Percentiles rank a stretch among this genome's conserved stretches.
These are phyloP conservation scores for Xylaria sp. DNA, from an alignment of 2,329 filamentous ascomycete genomes.

Conservation along the genomic window DNA sequence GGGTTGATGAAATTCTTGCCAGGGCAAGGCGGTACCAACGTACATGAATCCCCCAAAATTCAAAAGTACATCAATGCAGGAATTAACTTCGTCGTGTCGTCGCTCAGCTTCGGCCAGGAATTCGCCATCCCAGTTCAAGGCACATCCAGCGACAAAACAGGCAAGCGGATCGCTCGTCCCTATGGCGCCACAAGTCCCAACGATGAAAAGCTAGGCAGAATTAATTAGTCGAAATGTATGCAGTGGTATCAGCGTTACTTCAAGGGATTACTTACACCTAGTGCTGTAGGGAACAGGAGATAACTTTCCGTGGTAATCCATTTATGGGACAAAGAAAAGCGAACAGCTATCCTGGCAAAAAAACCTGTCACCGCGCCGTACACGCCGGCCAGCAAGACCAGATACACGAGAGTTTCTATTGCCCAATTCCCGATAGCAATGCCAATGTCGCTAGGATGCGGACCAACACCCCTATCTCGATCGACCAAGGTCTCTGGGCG, in stretches of 20 bases:
- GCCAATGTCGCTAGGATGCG: constrained; percentile 62
- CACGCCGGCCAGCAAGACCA: constrained; percentile 62
- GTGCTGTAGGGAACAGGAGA: constrained; percentile 61
- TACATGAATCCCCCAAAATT: constrained; percentile 72
- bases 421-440: constrained; percentile 66
- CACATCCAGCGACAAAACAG: constrained; percentile 68
- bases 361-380: constrained; percentile 65
- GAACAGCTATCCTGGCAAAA: constrained; percentile 58
- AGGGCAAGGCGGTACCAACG: constrained; percentile 65
- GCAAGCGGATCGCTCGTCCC: constrained; percentile 70
- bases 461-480: constrained; percentile 53
- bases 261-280: constrained; percentile 52
- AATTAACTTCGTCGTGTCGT: constrained; percentile 70
- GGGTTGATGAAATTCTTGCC: constrained; percentile 64
- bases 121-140: constrained; percentile 70
- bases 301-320: constrained; percentile 68
- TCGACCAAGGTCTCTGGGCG: constrained; percentile 43
- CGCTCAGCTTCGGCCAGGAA: constrained; percentile 65
- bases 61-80: constrained; percentile 65
- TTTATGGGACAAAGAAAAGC: constrained; percentile 55
- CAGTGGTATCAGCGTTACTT: background rate
- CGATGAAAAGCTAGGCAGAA: constrained; percentile 60
- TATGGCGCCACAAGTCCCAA: constrained; percentile 66
- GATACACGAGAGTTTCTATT: constrained; percentile 69
- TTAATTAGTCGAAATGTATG: background rate